Evolutionary conservation across 352 stramenopile genomes (phyloP).

Genomic region (Pythium grandisporangium): DNA sequence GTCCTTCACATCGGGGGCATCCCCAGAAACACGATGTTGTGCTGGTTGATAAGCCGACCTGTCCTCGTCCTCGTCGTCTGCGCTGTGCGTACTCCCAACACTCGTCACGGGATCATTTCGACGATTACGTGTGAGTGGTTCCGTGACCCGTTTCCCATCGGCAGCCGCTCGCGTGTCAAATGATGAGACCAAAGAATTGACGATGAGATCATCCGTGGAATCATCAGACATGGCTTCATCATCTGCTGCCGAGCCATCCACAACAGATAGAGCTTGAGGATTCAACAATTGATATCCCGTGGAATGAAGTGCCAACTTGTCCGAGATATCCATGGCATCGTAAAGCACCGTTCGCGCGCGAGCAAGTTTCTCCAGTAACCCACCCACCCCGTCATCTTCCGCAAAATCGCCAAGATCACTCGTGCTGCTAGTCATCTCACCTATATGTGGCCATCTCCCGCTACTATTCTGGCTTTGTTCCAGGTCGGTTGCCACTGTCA

Average conservation of each 20-base stretch:
- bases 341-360: slow-evolving; percentile 2
- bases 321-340: slow-evolving; percentile 7
- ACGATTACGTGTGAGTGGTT: no score
- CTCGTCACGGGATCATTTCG: no score
- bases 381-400: background rate
- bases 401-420: background rate
- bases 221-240: slow-evolving; percentile 10
- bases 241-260: slow-evolving; percentile 1
- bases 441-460: no score
- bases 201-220: slow-evolving; percentile 2
- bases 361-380: background rate
- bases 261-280: background rate
- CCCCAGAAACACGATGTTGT: slow-evolving; percentile 4
- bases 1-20: slow-evolving; percentile 41
- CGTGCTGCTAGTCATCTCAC: no score
- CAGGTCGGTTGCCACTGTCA: no score
- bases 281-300: slow-evolving; percentile 1
- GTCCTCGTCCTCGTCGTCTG: background rate
- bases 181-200: no score
- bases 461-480: no score
- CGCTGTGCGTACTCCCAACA: no score
- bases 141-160: background rate
- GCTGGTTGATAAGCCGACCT: no score
- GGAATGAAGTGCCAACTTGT: slow-evolving; percentile 8
- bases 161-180: no score